A percentile compares a stretch with the other conserved stretches of the same genome.
phyloP scores from a whole-genome alignment of 495 filamentous ascomycete species.

The Hyaloscypha variabilis region DNA sequence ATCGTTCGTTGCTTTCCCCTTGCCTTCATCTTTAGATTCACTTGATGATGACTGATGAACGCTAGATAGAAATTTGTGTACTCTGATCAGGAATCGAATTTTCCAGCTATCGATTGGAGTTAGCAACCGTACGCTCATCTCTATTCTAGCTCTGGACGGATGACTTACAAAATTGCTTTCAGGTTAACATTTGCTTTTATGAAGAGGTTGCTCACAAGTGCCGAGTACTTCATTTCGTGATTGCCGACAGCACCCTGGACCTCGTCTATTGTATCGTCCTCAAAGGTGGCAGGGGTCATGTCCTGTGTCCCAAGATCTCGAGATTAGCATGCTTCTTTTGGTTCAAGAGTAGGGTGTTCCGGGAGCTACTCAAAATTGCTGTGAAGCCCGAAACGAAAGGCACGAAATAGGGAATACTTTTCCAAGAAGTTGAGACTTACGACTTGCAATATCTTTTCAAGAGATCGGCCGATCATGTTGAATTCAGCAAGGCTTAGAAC shows the following conservation, averaged over 20 bases:
- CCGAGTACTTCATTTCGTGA: background rate
- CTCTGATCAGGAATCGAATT: constrained; percentile 21
- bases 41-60: background rate
- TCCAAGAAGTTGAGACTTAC: no score
- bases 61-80: constrained; percentile 12
- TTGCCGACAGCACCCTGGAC: background rate
- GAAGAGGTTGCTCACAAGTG: constrained; percentile 1
- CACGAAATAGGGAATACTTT: no score
- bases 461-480: constrained; percentile 24
- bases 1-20: background rate
- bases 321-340: no score
- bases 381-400: no score
- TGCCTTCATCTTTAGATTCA: background rate
- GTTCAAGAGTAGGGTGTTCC: no score
- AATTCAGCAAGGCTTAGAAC: constrained; percentile 23
- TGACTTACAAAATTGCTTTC: constrained; percentile 3
- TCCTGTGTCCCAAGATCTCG: no score
- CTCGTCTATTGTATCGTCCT: background rate
- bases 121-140: background rate
- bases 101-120: background rate
- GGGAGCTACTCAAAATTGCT: no score
- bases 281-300: constrained; percentile 10
- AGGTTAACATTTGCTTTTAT: background rate
- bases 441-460: constrained; percentile 27
- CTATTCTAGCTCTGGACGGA: background rate